A percentile compares a stretch with the other conserved stretches of the same genome.
Evolutionary conservation across 345 rosid species (phyloP).

Genomic region (Citrus hindsii): DNA sequence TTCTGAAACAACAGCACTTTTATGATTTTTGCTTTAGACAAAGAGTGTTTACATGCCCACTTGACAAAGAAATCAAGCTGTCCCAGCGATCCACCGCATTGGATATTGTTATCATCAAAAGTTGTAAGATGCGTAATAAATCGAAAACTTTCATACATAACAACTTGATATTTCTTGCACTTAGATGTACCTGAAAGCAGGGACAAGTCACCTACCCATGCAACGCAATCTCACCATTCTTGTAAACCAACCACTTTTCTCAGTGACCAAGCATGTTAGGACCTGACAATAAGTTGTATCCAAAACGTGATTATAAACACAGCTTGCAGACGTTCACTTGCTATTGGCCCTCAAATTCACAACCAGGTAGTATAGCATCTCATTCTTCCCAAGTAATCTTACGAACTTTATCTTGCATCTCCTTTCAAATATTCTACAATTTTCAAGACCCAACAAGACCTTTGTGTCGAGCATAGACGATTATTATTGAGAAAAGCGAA

Average conservation of each 20-base stretch:
- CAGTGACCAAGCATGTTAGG: background rate
- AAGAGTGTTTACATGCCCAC: too few species aligned
- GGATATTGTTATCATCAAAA: background rate
- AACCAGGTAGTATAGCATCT: background rate
- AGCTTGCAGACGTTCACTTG: background rate
- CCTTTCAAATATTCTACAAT: background rate
- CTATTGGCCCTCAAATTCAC: background rate
- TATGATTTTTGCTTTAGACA: background rate
- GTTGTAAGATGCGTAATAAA: background rate
- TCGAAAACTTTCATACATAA: background rate
- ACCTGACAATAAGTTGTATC: background rate
- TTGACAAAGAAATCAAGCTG: background rate
- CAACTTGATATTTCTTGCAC: constrained; percentile 2
- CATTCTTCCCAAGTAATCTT: background rate
- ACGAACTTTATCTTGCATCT: background rate
- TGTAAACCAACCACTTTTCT: background rate
- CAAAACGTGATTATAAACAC: background rate
- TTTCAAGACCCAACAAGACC: constrained; percentile 62
- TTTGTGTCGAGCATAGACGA: constrained; percentile 63
- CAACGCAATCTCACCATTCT: background rate
- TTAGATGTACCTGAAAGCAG: constrained; percentile 3
- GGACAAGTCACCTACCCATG: background rate
- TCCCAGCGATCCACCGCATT: background rate
- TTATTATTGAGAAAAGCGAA: constrained; percentile 37
- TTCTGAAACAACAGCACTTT: background rate